phyloP scores from a whole-genome alignment of 2,329 filamentous ascomycete species.

The Akanthomyces dipterigenus region DNA sequence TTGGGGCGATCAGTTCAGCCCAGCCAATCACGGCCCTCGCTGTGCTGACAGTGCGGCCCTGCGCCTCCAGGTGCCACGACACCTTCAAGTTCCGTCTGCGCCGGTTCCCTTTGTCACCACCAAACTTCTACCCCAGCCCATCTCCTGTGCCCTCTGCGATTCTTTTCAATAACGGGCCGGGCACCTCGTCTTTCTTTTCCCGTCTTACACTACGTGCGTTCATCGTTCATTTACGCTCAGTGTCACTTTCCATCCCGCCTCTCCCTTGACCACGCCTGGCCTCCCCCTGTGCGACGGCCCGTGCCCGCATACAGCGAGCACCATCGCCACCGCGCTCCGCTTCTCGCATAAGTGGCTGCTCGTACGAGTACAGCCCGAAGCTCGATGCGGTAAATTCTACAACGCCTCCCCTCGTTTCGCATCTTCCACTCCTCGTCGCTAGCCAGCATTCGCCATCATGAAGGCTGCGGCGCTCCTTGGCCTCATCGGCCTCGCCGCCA shows the following conservation, averaged over 20 bases:
- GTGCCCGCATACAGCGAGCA: not conserved
- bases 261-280: not conserved
- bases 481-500: slow-evolving; percentile 34
- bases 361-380: not conserved
- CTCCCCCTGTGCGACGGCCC: not conserved
- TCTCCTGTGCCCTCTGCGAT: not conserved
- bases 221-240: not conserved
- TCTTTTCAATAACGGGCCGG: not conserved
- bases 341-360: not conserved
- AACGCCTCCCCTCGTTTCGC: not conserved
- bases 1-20: not conserved
- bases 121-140: not conserved
- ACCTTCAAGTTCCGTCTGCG: not conserved
- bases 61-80: not conserved
- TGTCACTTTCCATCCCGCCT: not conserved
- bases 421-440: not conserved
- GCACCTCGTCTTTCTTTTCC: not conserved
- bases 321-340: not conserved
- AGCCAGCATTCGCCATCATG: not conserved
- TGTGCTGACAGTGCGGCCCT: slow-evolving; percentile 3
- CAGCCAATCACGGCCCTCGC: not conserved
- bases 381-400: not conserved
- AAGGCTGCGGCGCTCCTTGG: slow-evolving; percentile 18
- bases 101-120: not conserved
- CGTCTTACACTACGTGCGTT: not conserved